Percentiles rank a stretch among this genome's conserved stretches.
Conservation (phyloP, 805 yeast species). For the Debaryomyces hansenii region DNA sequence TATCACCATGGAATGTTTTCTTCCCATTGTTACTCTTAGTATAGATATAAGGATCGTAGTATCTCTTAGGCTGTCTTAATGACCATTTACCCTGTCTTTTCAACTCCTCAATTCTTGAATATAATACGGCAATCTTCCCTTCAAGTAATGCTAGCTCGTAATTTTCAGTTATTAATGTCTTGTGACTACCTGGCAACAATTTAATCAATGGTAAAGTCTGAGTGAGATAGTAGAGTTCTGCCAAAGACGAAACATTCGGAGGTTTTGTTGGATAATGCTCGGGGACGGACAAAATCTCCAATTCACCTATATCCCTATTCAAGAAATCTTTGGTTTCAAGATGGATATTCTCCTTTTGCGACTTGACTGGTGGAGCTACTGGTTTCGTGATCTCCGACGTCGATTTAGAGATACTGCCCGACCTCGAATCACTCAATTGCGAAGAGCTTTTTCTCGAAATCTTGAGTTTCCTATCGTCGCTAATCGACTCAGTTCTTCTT, state of each 20-base stretch:
- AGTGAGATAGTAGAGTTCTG: constrained; percentile 83
- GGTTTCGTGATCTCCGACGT: constrained; percentile 8
- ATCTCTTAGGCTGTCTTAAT: constrained; percentile 75
- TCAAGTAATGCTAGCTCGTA: constrained; percentile 85
- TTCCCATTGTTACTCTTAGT: constrained; percentile 17
- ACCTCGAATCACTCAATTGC: not conserved
- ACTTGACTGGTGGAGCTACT: constrained; percentile 10
- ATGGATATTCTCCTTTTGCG: constrained; percentile 13
- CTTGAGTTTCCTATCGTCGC: not conserved
- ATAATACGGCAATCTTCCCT: constrained; percentile 86
- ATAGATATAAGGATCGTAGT: constrained; percentile 59
- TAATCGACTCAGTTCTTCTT: constrained; percentile 1
- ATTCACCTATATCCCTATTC: constrained; percentile 24
- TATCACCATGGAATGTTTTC: constrained; percentile 67
- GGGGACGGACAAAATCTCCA: constrained; percentile 41
- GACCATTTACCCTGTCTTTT: constrained; percentile 90
- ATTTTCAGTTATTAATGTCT: constrained; percentile 79
- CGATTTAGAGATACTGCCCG: constrained; percentile 4
- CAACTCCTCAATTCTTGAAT: constrained; percentile 88
- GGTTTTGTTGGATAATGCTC: constrained; percentile 42
- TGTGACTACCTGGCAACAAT: constrained; percentile 81
- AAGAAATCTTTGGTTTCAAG: constrained; percentile 22
- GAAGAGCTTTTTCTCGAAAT: not conserved
- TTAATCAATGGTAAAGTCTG: constrained; percentile 85
- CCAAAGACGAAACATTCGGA: constrained; percentile 56